Percentiles rank a stretch among this genome's conserved stretches.
Evolutionary conservation across 164 flowering plant genomes (phyloP).

Genomic region (Amborella trichopoda): DNA sequence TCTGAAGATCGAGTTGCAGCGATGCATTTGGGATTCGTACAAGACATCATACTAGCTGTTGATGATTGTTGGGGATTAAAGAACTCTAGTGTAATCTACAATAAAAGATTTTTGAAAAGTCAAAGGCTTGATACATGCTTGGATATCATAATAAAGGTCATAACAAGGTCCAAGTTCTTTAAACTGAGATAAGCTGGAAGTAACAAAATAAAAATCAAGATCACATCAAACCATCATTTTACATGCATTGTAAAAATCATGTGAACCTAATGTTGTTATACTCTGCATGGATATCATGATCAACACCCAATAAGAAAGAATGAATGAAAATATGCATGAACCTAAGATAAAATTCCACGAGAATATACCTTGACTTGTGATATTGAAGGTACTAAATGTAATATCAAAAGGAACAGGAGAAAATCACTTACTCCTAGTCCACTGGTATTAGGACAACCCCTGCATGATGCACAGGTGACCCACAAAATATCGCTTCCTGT

Average conservation of each 20-base stretch:
- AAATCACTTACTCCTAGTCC: conserved; percentile 55
- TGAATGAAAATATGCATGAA: too few species aligned
- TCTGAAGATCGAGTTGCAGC: conserved; percentile 51
- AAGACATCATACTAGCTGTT: conserved; percentile 42
- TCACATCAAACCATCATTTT: too few species aligned
- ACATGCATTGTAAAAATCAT: too few species aligned
- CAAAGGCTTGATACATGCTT: too few species aligned
- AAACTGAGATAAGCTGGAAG: background rate
- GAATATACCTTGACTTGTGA: too few species aligned
- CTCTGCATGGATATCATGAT: too few species aligned
- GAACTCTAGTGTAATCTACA: conserved; percentile 54
- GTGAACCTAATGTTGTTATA: too few species aligned
- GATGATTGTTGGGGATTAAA: conserved; percentile 63
- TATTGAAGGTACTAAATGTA: too few species aligned
- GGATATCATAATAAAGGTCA: background rate
- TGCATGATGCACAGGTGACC: conserved; percentile 74
- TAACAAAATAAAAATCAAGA: too few species aligned
- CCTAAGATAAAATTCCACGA: too few species aligned
- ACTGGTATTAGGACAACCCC: conserved; percentile 68
- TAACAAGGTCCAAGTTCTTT: background rate
- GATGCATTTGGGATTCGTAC: conserved; percentile 55
- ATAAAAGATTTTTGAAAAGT: background rate
- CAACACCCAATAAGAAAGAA: too few species aligned
- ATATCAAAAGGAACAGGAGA: background rate
- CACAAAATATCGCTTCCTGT: conserved; percentile 95